Evolutionary conservation across 441 rosid species (phyloP), one percentile per base, ranked within the genome.

Genomic region (Pelargonium cotyledonis): DNA sequence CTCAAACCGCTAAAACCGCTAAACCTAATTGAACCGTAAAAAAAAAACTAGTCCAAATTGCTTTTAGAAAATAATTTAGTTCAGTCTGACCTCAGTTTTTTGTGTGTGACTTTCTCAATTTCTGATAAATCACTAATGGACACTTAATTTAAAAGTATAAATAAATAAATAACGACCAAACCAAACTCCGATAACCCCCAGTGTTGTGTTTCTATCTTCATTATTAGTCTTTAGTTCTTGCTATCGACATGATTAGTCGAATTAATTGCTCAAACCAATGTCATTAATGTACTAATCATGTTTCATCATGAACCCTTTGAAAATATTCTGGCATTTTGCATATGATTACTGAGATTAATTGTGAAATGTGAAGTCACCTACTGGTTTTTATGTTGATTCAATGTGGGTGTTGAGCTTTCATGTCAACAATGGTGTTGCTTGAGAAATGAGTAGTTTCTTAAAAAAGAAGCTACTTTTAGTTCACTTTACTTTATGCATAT

Each of bases 391-490:
- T 61, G 5, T 26, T 8, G 12, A 9, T 10, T 61, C 40, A 61
- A 61, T 61, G 11, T 61, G 64, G 64, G 64, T 61, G 64, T 26
- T 61, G 64, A 61, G 64, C 64, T 61, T 61, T 61, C 40, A 21
- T 61, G 64, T 61, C 64, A 61, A 61, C 12, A 26, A 19, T 58
- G 63, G 23, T 58, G 1, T 41, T 41, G 15, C 40, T 12, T n/a
- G 26, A 61, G n/a, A 14, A 4, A 61, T 61, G 6, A 61, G 15
- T 61, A 26, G 64, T 61, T 61, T 35, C 64, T 61, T 61, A 9
- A 11, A 61, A 61, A 61, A 61, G 40, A 61, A 23, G 64, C 9
- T 61, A 58, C 29, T 9, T 58, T 58, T 19, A 8, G 11, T 49
- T 41, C 10, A 8, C 46, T 49, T 49, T 9, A 61, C 64, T 61